Evolutionary conservation across 495 filamentous ascomycete species (phyloP).

Genomic region (Xylaria telfairii): DNA sequence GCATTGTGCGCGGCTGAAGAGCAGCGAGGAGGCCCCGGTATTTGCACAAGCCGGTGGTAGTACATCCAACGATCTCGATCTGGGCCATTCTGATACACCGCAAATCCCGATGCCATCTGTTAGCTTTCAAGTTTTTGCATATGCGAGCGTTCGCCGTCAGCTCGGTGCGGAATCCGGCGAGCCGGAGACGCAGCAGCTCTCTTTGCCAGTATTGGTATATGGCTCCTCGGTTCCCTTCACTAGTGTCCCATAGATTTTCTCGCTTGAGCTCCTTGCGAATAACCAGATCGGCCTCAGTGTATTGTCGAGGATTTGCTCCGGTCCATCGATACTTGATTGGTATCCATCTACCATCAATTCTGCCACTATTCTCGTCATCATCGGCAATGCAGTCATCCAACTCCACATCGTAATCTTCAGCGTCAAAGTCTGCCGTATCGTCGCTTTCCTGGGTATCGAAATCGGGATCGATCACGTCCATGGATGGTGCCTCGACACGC

Average conservation of each 20-base stretch:
- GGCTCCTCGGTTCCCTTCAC: conserved; percentile 39
- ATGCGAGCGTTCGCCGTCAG: conserved; percentile 36
- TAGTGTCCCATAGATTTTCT: conserved; percentile 44
- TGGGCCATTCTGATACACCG: conserved; percentile 33
- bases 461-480: conserved; percentile 40
- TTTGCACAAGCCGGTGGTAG: conserved; percentile 81
- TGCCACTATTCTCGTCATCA: conserved; percentile 46
- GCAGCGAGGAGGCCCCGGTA: conserved; percentile 77
- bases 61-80: conserved; percentile 58
- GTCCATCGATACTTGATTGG: conserved; percentile 45
- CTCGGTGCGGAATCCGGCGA: conserved; percentile 34
- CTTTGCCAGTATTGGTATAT: conserved; percentile 51
- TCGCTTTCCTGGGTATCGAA: conserved; percentile 41
- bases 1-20: conserved; percentile 65
- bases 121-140: conserved; percentile 42
- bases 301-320: conserved; percentile 33
- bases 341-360: conserved; percentile 43
- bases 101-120: conserved; percentile 41
- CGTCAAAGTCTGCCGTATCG: conserved; percentile 33
- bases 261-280: conserved; percentile 33
- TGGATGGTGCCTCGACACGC: conserved; percentile 35
- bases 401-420: conserved; percentile 41
- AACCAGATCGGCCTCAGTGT: conserved; percentile 25
- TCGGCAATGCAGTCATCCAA: conserved; percentile 46
- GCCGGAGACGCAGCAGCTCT: conserved; percentile 35